Conservation (phyloP, 306 rosid genomes). For the Medicago arabica region DNA sequence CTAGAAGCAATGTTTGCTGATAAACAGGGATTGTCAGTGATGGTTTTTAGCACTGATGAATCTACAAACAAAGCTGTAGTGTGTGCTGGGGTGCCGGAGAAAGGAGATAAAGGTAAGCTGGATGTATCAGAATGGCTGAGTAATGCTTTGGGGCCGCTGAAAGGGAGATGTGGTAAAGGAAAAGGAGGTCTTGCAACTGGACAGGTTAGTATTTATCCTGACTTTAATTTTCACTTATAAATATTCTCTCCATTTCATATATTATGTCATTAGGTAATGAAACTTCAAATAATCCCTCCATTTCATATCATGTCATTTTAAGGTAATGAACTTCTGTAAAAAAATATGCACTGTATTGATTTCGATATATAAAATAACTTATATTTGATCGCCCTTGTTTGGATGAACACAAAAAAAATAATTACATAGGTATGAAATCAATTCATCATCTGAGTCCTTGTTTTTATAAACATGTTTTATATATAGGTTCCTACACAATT, state of each 20-base stretch:
- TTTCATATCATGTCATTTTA: background rate
- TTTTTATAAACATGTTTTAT: too few species aligned
- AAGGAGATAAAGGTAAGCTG: slow-evolving; percentile 61
- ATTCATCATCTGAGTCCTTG: too few species aligned
- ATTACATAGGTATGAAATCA: background rate
- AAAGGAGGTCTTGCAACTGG: slow-evolving; percentile 96
- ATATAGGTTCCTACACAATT: too few species aligned
- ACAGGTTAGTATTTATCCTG: slow-evolving; percentile 68
- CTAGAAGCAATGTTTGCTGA: slow-evolving; percentile 37
- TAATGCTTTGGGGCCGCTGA: slow-evolving; percentile 76
- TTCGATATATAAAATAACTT: background rate
- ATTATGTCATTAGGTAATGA: background rate
- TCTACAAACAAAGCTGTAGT: slow-evolving; percentile 87
- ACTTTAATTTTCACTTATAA: background rate
- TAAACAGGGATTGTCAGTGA: slow-evolving; percentile 82
- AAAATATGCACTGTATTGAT: background rate
- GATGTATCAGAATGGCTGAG: slow-evolving; percentile 94
- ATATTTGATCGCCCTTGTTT: background rate
- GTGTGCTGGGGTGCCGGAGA: slow-evolving; percentile 95
- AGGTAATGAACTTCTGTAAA: background rate
- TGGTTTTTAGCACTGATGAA: slow-evolving; percentile 89
- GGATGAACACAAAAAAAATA: background rate
- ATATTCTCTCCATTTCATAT: background rate
- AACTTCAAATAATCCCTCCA: too few species aligned
- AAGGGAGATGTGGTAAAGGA: slow-evolving; percentile 94